Evolutionary conservation across 2,329 filamentous ascomycete genomes (phyloP), one percentile per base, ranked within the genome.

Genomic region (Gnomoniopsis smithogilvyi): DNA sequence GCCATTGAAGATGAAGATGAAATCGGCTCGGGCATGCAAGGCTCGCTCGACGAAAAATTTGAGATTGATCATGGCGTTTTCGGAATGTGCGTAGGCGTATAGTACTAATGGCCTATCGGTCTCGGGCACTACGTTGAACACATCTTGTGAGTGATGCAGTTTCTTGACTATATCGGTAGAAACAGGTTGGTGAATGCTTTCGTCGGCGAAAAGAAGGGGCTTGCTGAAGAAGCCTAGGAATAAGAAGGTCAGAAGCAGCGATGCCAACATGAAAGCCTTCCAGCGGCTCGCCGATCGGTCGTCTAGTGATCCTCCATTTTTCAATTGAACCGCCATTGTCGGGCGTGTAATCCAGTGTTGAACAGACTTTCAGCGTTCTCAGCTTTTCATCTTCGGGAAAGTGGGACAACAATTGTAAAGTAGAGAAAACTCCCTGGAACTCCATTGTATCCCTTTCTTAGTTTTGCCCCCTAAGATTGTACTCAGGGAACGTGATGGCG

Each of bases 1-100:
- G 15, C 72, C 72, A 24, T 72, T 71, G 33, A 73, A 61, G 45
- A 74, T 70, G 64, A 73, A 73, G 51, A 74, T 62, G 54, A 73
- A 73, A 54, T 73, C 72, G 36, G 71, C 72, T 2, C 53, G 63
- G 24, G 60, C 65, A 53, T 73, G 70, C 1, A 74, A 63, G 10
- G 69, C 72, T 43, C 73, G 67, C 8, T 62, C 56, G 12, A 73
- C 51, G 62, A 73, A 73, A 63, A 70, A 73, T 14, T 65, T 34
- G 17, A 73, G 54, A 59, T 73, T 73, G 15, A 63, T 59, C 11
- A 64, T 65, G 26, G 66, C 66, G 22, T 60, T 60, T 1, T 64
- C 64, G 10, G 69, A 69, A 54, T 74, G 70, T 17, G 66, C 64
- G 56, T 70, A 73, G 12, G 66, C 68, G 50, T 73, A 73, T 4